Conservation (phyloP, 257 asterid genomes). For the Haberlea rhodopensis region DNA sequence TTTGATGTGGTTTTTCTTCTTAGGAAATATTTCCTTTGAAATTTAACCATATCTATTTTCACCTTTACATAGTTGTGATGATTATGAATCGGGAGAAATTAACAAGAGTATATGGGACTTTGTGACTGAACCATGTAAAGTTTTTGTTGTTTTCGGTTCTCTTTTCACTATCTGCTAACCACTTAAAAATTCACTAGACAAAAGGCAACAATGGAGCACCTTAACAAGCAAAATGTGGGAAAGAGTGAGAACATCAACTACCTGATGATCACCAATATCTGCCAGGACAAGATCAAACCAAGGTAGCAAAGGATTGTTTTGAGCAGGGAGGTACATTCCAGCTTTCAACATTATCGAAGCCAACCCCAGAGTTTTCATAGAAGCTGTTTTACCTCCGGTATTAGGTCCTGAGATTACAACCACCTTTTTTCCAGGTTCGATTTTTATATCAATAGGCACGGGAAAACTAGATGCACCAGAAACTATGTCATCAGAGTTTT, state of each 20-base stretch:
- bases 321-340: slow-evolving; percentile 88
- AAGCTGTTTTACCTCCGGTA: slow-evolving; percentile 98
- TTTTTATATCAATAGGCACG: slow-evolving; percentile 83
- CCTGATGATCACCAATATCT: slow-evolving; percentile 96
- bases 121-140: neutral
- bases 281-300: slow-evolving; percentile 97
- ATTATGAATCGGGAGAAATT: neutral
- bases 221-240: slow-evolving; percentile 15
- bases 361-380: slow-evolving; percentile 89
- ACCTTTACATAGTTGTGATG: neutral
- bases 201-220: neutral
- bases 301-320: slow-evolving; percentile 66
- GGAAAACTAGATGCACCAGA: slow-evolving; percentile 43
- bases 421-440: slow-evolving; percentile 59
- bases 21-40: neutral
- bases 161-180: neutral
- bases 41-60: neutral
- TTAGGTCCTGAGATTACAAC: slow-evolving; percentile 94
- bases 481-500: slow-evolving; percentile 25
- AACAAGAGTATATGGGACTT: neutral
- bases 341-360: slow-evolving; percentile 86
- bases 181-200: neutral
- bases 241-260: slow-evolving; percentile 32
- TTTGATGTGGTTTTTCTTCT: neutral
- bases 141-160: neutral